A percentile compares a stretch with the other conserved stretches of the same genome.
Conservation (phyloP, 495 filamentous ascomycete genomes). For the Penicillium parvum region DNA sequence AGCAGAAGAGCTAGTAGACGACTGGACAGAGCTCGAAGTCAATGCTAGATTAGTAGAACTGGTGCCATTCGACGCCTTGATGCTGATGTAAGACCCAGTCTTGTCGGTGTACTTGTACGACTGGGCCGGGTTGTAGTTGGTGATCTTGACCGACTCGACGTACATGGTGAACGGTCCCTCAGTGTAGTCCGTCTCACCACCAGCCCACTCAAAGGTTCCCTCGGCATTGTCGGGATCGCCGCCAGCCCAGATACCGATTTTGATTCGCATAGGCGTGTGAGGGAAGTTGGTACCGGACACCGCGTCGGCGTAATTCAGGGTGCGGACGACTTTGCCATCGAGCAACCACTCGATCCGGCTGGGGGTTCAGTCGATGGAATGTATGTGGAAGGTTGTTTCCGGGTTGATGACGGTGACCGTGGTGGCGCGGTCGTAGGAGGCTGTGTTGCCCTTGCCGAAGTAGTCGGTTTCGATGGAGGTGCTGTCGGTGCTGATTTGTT, state of each 20-base stretch:
- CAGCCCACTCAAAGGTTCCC: conserved; percentile 69
- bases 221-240: conserved; percentile 68
- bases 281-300: conserved; percentile 72
- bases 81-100: conserved; percentile 66
- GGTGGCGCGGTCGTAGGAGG: conserved; percentile 68
- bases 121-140: conserved; percentile 38
- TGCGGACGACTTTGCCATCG: conserved; percentile 71
- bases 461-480: conserved; percentile 81
- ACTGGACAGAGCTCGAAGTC: conserved; percentile 1
- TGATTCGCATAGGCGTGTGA: conserved; percentile 85
- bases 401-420: conserved; percentile 56
- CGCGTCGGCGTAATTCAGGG: conserved; percentile 54
- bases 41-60: conserved; percentile 12
- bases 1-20: conserved; percentile 7
- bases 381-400: conserved; percentile 71
- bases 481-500: conserved; percentile 55
- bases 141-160: conserved; percentile 55
- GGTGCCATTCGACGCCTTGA: conserved; percentile 46
- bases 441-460: conserved; percentile 86
- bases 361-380: conserved; percentile 80
- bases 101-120: conserved; percentile 66
- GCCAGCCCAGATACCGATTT: conserved; percentile 82
- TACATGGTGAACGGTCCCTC: conserved; percentile 76
- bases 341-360: conserved; percentile 74
- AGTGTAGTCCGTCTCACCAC: conserved; percentile 67